phyloP scores from a whole-genome alignment of 2,329 filamentous ascomycete species.

The Bipolaris zeicola region DNA sequence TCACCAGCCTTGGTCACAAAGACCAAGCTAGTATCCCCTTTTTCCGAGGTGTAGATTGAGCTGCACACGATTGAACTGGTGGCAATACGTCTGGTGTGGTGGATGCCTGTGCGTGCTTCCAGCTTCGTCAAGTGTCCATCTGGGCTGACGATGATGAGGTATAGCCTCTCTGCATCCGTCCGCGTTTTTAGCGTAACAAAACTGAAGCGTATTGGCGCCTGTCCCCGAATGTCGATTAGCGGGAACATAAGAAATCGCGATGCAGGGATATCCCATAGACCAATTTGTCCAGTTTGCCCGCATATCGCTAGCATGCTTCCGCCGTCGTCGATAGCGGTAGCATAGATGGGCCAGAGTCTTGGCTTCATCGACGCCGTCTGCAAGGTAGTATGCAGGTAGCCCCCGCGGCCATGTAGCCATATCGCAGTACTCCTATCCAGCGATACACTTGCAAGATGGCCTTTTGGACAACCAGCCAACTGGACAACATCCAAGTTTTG shows the following conservation, averaged over 20 bases:
- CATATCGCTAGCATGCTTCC: constrained; percentile 71
- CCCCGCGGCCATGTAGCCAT: constrained; percentile 54
- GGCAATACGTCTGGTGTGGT: constrained; percentile 38
- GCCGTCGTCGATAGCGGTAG: constrained; percentile 67
- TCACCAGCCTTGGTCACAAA: constrained; percentile 43
- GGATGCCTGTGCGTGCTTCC: constrained; percentile 52
- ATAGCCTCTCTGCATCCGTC: constrained; percentile 36
- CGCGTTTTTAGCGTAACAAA: constrained; percentile 42
- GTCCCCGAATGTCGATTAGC: constrained; percentile 60
- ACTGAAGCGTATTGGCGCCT: constrained; percentile 69
- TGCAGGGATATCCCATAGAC: constrained; percentile 67
- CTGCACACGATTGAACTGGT: constrained; percentile 36
- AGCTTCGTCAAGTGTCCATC: constrained; percentile 69
- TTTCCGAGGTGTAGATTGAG: constrained; percentile 33
- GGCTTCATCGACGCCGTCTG: constrained; percentile 44
- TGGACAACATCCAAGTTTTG: constrained; percentile 73
- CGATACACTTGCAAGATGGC: constrained; percentile 70
- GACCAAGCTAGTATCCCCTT: constrained; percentile 37
- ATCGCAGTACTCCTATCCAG: constrained; percentile 72
- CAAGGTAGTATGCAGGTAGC: constrained; percentile 38
- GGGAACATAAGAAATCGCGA: constrained; percentile 61
- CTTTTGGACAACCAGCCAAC: constrained; percentile 65
- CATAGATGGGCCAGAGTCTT: constrained; percentile 57
- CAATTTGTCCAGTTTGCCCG: constrained; percentile 62
- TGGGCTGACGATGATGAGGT: constrained; percentile 66